Evolutionary conservation across 768 basidiomycete genomes (phyloP), one percentile per base, ranked within the genome.

Genomic region (Candolleomyces aberdarensis): DNA sequence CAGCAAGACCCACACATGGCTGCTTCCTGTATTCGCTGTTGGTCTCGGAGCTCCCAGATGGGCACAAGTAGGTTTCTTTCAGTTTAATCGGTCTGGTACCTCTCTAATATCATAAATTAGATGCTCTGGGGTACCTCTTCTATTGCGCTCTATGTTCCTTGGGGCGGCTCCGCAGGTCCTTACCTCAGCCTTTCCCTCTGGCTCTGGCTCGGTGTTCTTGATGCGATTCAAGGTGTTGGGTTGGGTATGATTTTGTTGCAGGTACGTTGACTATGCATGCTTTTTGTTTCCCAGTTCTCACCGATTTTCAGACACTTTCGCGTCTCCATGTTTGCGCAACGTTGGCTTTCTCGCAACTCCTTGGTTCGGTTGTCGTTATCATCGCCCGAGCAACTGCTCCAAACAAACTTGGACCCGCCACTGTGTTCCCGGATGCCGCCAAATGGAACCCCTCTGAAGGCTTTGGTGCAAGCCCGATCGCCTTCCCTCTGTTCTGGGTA

Each of bases 121-220:
- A 96, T 95, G 86, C 76, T 95, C 51, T 97, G 95, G 95, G 94
- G 95, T 67, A 95, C 94, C 9, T 96, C 94, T 5, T 94, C 93
- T 36, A 83, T 97, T 48, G 95, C 92, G 4, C 76, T 95, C 15
- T 97, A 96, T 71, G 89, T 97, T 61, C 94, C 95, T 5, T 97
- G 95, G 95, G 95, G 91, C 2, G 94, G 95, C 11, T 70, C 70
- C 11, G 85, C 81, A 3, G 95, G 95, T 17, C 92, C 94, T 22
- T 97, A 96, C 71, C 85, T 96, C 58, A 93, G 93, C 47, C 83
- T 94, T 31, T 90, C 89, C 29, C 77, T 97, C 36, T 97, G 95
- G 95, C 79, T 97, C 47, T 97, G 95, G 95, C 82, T 97, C 10
- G 95, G 95, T 68, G 95, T 97, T 49, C 79, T 97, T 47, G 95